A percentile compares a stretch with the other conserved stretches of the same genome.
Conservation (phyloP, 2,329 filamentous ascomycete genomes). For the Cladosporium sphaerospermum region DNA sequence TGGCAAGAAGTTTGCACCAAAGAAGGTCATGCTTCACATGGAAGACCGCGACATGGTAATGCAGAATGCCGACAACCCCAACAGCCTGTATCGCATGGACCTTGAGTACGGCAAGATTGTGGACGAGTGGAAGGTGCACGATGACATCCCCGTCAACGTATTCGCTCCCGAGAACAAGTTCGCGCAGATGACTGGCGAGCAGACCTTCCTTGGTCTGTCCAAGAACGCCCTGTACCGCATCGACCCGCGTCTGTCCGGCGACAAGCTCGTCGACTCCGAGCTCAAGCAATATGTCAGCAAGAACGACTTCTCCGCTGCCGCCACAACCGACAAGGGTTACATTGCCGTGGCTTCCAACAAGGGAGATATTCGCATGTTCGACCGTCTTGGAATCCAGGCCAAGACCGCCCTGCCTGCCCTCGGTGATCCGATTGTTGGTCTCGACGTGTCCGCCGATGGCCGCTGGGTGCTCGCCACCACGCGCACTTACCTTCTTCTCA, state of each 20-base stretch:
- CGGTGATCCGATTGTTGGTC: slow-evolving; percentile 87
- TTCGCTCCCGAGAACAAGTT: slow-evolving; percentile 98
- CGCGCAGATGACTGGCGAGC: slow-evolving; percentile 89
- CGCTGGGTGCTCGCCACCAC: slow-evolving; percentile 94
- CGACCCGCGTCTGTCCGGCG: slow-evolving; percentile 81
- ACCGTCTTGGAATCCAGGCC: slow-evolving; percentile 90
- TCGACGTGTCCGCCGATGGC: slow-evolving; percentile 92
- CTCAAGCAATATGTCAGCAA: slow-evolving; percentile 95
- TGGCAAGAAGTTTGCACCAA: slow-evolving; percentile 84
- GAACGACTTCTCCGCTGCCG: slow-evolving; percentile 92
- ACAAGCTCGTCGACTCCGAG: slow-evolving; percentile 87
- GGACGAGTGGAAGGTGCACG: slow-evolving; percentile 97
- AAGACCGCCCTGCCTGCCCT: slow-evolving; percentile 96
- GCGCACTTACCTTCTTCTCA: slow-evolving; percentile 86
- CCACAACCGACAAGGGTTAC: slow-evolving; percentile 93
- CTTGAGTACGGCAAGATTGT: slow-evolving; percentile 96
- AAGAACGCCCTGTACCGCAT: slow-evolving; percentile 89
- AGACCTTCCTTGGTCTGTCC: slow-evolving; percentile 90
- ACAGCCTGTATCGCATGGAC: slow-evolving; percentile 95
- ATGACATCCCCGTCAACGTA: slow-evolving; percentile 85
- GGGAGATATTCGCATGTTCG: slow-evolving; percentile 93
- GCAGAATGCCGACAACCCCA: slow-evolving; percentile 74
- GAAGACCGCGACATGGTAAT: slow-evolving; percentile 86
- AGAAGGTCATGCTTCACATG: slow-evolving; percentile 93
- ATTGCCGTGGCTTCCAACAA: slow-evolving; percentile 97